Base-by-base conservation (phyloP, 2,329 filamentous ascomycete species). In the Scedosporium aurantiacum region DNA sequence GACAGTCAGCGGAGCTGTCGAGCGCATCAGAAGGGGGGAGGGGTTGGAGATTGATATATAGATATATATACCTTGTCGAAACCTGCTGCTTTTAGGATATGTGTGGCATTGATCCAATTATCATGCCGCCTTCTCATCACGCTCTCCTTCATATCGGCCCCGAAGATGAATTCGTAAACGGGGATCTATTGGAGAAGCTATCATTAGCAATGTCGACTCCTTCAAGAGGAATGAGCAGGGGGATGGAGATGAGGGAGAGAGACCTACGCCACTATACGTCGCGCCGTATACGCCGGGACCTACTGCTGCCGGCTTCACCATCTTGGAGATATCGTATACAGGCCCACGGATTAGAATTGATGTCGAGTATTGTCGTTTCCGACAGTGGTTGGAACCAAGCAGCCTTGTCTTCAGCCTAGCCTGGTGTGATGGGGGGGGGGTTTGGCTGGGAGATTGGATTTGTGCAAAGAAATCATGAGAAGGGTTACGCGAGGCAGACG, bases 61-160 rank as follows among this genome's bases (percentile, higher is more conserved):
- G 21, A 16, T 25, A 2, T n/a, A 47, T 37, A 16, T 55, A 65
- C 64, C 63, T 99, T 99, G 75, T 99, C 94, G 70, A 96, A 96
- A 61, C 93, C 93, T 64, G 94, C 94, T 47, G 95, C 91, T 72
- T 99, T 99, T 57, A 99, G 79, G 63, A 99, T 97, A 71, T 99
- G 94, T 60, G 94, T 99, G n/a, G 94, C 94, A 79, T 99, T 99
- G 77, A 99, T 94, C 91, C 93, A 99, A 75, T 97, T 86, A 74
- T 99, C 94, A 60, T 86, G 83, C 63, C 93, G 86, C 58, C 94
- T 85, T 73, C 94, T 88, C 94, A 99, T 99, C 66, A 97, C 89
- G 89, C 97, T 91, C 69, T 88, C 83, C 71, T 88, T 86, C 37
- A 86, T 71, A 71, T 95, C 91, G 66, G 79, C 81, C 41, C 87